Conservation (phyloP, 371 early-diverging fungal species). For the Actinomucor elegans region DNA sequence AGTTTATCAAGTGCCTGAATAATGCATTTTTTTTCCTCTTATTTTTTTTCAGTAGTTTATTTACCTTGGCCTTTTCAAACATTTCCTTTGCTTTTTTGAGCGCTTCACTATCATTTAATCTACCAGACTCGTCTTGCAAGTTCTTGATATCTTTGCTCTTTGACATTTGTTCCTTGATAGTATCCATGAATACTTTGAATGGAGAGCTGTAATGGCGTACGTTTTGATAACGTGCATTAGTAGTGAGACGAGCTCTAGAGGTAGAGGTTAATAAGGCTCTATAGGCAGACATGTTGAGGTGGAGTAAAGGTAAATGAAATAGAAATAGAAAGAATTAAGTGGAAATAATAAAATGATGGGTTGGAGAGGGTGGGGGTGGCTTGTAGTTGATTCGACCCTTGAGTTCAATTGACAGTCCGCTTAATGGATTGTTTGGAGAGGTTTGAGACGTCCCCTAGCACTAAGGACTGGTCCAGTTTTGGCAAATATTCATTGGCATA, state of each 20-base stretch:
- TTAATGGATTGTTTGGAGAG: too few relatives aligned
- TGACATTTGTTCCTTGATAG: constrained; percentile 86
- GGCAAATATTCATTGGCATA: too few relatives aligned
- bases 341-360: constrained; percentile 1
- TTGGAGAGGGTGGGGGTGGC: constrained; percentile 9
- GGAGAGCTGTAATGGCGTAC: constrained; percentile 50
- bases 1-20: neutral
- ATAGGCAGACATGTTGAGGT: constrained; percentile 5
- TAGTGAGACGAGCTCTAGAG: constrained; percentile 7
- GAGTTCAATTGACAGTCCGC: too few relatives aligned
- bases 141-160: constrained; percentile 93
- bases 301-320: neutral
- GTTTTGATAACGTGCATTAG: constrained; percentile 9
- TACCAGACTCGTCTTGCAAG: constrained; percentile 78
- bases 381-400: too few relatives aligned
- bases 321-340: constrained; percentile 7
- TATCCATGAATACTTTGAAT: constrained; percentile 72
- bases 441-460: too few relatives aligned
- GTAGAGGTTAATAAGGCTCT: constrained; percentile 19
- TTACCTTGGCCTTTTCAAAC: constrained; percentile 67
- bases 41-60: neutral
- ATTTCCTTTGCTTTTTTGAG: constrained; percentile 88
- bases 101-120: constrained; percentile 85
- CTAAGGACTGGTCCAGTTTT: too few relatives aligned
- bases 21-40: neutral